Conservation (phyloP, 2,329 filamentous ascomycete genomes). For the Fulvia fulva region DNA sequence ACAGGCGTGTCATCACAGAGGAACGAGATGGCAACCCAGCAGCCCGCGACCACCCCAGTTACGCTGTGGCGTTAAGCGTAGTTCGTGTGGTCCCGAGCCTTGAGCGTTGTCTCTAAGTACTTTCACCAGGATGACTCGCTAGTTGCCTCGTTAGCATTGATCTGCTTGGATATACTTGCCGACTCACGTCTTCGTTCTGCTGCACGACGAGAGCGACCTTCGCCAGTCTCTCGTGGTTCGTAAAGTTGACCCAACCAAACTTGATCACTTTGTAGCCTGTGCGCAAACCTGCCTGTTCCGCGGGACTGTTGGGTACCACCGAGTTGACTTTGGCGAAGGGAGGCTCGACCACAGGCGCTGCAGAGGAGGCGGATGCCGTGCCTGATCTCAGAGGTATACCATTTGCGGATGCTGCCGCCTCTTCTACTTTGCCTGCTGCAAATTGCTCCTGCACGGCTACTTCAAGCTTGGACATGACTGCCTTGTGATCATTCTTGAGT, state of each 20-base stretch:
- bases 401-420: slow-evolving; percentile 3
- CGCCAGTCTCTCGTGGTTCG: slow-evolving; percentile 79
- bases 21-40: slow-evolving; percentile 85
- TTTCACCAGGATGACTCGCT: slow-evolving; percentile 70
- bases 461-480: slow-evolving; percentile 78
- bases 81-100: slow-evolving; percentile 55
- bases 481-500: slow-evolving; percentile 89
- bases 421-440: slow-evolving; percentile 44
- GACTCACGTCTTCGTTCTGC: slow-evolving; percentile 79
- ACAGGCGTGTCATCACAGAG: slow-evolving; percentile 51
- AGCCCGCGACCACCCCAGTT: slow-evolving; percentile 89
- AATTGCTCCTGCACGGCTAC: slow-evolving; percentile 86
- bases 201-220: slow-evolving; percentile 88
- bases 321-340: slow-evolving; percentile 89
- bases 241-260: slow-evolving; percentile 79
- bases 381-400: slow-evolving; percentile 19
- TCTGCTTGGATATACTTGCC: not conserved
- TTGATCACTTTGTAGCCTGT: slow-evolving; percentile 74
- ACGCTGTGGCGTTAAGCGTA: slow-evolving; percentile 70
- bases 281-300: slow-evolving; percentile 74
- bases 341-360: slow-evolving; percentile 44
- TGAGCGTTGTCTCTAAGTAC: slow-evolving; percentile 51
- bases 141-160: no score
- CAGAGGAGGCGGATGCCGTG: slow-evolving; percentile 11
- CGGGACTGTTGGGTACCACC: slow-evolving; percentile 73